Conservation (phyloP, 2,329 filamentous ascomycete species). For the Cercospora sojina region DNA sequence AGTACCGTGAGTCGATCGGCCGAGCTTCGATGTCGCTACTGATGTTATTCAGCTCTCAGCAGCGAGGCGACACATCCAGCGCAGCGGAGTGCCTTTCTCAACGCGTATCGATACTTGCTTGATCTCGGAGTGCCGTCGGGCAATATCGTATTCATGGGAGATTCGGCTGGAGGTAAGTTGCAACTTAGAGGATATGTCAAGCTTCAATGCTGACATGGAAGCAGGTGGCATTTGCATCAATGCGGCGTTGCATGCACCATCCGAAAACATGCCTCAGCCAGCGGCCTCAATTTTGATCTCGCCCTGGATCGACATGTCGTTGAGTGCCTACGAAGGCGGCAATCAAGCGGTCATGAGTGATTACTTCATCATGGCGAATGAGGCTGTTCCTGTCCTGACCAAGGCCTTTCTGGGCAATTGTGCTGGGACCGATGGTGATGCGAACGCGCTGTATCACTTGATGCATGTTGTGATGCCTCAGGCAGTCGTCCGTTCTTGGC, state of each 20-base stretch:
- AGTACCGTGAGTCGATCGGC: neutral
- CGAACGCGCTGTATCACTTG: too few species aligned
- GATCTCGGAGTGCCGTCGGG: neutral
- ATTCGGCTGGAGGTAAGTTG: neutral
- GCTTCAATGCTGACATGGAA: neutral
- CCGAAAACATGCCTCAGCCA: neutral
- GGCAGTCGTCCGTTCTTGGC: too few species aligned
- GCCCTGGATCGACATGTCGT: neutral
- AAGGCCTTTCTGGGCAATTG: neutral
- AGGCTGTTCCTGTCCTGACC: neutral
- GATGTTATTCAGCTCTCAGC: neutral
- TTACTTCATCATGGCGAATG: neutral
- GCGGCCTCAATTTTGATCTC: neutral
- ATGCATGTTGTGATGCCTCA: too few species aligned
- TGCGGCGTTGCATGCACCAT: neutral
- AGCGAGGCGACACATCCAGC: neutral
- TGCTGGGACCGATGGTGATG: neutral
- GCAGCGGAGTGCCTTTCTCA: neutral
- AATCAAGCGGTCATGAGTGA: neutral
- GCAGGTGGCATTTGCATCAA: neutral
- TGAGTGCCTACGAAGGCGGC: neutral
- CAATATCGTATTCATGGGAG: neutral
- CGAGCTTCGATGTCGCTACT: neutral
- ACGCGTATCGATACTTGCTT: neutral
- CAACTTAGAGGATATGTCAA: neutral